These are phyloP conservation scores for Didymellaceae sp. DNA, from an alignment of 2,329 filamentous ascomycete genomes.

Conservation along the genomic window DNA sequence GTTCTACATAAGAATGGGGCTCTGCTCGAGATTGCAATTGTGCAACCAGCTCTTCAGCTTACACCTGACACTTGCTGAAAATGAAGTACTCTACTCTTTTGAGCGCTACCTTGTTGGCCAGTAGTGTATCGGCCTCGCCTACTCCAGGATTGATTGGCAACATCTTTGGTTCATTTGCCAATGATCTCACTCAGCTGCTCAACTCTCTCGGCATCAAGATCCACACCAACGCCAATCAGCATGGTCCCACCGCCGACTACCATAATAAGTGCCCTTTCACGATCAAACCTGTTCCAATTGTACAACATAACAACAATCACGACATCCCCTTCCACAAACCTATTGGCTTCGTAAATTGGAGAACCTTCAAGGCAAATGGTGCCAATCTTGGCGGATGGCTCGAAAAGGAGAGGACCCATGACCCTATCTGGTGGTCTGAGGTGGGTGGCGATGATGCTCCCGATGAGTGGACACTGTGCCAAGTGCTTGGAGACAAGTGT, in stretches of 20 bases:
- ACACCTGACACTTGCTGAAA: not conserved
- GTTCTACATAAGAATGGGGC: too few relatives aligned
- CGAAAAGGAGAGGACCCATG: constrained; percentile 33
- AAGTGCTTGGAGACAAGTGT: constrained; percentile 34
- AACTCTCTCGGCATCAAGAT: constrained; percentile 10
- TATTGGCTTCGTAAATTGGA: constrained; percentile 20
- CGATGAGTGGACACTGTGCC: constrained; percentile 48
- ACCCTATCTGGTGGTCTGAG: constrained; percentile 34
- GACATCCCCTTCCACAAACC: constrained; percentile 7
- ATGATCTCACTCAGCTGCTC: constrained; percentile 9
- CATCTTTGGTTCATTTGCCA: constrained; percentile 11
- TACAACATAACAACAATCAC: not conserved
- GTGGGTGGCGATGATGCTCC: constrained; percentile 19
- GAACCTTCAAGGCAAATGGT: constrained; percentile 21
- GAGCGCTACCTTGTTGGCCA: constrained; percentile 3
- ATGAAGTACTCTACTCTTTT: constrained; percentile 7
- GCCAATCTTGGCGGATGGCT: constrained; percentile 44
- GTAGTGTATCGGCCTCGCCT: constrained; percentile 5
- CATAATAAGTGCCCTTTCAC: constrained; percentile 10
- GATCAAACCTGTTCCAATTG: not conserved
- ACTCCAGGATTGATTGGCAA: constrained; percentile 11
- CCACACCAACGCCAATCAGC: not conserved
- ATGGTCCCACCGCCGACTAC: constrained; percentile 3
- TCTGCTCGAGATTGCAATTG: too few relatives aligned
- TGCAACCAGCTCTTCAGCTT: too few relatives aligned